Percentiles rank a stretch among this genome's conserved stretches.
Conservation (phyloP, 768 basidiomycete species). For the Agaricus subrufescens region DNA sequence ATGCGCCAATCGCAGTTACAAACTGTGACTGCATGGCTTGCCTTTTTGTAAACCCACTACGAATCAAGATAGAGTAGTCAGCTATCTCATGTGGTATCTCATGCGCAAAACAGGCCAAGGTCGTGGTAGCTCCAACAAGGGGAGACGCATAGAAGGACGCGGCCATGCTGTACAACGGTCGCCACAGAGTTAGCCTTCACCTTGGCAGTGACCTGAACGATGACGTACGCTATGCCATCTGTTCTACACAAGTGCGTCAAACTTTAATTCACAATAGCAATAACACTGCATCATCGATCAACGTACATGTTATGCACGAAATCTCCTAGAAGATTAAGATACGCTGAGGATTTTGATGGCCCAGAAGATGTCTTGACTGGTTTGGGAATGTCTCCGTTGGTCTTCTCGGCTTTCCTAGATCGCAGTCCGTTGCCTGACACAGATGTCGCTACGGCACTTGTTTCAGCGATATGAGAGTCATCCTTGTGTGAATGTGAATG, state of each 20-base stretch:
- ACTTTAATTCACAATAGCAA: constrained; percentile 12
- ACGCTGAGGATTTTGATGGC: constrained; percentile 83
- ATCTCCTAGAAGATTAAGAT: constrained; percentile 89
- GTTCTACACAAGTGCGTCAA: constrained; percentile 45
- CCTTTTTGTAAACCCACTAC: constrained; percentile 84
- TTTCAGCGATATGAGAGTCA: constrained; percentile 19
- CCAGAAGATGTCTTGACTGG: constrained; percentile 33
- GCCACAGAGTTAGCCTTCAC: not conserved
- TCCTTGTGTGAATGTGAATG: constrained; percentile 39
- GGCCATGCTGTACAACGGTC: constrained; percentile 59
- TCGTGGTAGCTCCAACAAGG: constrained; percentile 88
- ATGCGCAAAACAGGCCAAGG: constrained; percentile 92
- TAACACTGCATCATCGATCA: constrained; percentile 7
- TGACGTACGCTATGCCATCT: constrained; percentile 83
- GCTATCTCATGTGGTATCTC: constrained; percentile 97
- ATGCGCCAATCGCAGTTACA: constrained; percentile 86
- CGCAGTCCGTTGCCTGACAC: constrained; percentile 44
- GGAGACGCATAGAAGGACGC: constrained; percentile 98
- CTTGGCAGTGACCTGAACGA: constrained; percentile 2
- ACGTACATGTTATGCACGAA: constrained; percentile 91
- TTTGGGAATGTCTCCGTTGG: constrained; percentile 15
- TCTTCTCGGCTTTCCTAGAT: constrained; percentile 36
- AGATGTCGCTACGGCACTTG: constrained; percentile 29
- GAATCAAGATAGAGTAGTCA: constrained; percentile 91
- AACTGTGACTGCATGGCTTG: constrained; percentile 95